Conservation (phyloP, 2,329 filamentous ascomycete genomes). For the Penicillium sp. region DNA sequence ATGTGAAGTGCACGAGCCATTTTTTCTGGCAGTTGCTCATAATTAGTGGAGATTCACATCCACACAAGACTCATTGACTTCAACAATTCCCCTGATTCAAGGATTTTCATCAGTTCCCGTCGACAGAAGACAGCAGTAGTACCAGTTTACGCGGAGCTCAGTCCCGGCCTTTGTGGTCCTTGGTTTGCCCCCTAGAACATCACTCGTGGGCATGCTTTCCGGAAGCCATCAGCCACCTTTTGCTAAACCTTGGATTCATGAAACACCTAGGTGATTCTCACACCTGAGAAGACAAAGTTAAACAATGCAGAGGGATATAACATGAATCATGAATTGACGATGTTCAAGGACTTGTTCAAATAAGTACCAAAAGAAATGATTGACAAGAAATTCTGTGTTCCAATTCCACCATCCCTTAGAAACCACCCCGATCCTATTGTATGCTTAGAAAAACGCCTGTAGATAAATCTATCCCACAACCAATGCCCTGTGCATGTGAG, state of each 20-base stretch:
- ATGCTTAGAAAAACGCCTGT: background rate
- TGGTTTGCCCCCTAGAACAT: constrained; percentile 2
- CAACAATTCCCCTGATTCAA: background rate
- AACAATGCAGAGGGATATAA: background rate
- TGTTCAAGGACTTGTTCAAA: background rate
- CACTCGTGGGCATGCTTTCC: constrained; percentile 21
- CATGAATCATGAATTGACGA: background rate
- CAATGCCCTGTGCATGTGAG: background rate
- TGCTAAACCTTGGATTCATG: background rate
- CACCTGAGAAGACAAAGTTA: too few species aligned
- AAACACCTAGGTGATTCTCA: too few species aligned
- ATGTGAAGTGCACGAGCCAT: background rate
- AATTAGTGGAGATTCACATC: background rate
- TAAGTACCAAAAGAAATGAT: background rate
- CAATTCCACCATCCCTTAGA: background rate
- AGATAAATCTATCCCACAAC: background rate
- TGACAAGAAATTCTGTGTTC: background rate
- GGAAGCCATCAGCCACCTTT: background rate
- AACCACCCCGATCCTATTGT: background rate
- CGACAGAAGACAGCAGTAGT: background rate
- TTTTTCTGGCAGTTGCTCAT: background rate
- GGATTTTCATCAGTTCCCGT: too few species aligned
- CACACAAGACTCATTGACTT: background rate
- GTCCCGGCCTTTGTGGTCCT: constrained; percentile 5
- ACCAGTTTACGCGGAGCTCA: constrained; percentile 5